These are phyloP conservation scores for Aspergillus sp. DNA, from an alignment of 2,329 filamentous ascomycete genomes.

Conservation along the genomic window DNA sequence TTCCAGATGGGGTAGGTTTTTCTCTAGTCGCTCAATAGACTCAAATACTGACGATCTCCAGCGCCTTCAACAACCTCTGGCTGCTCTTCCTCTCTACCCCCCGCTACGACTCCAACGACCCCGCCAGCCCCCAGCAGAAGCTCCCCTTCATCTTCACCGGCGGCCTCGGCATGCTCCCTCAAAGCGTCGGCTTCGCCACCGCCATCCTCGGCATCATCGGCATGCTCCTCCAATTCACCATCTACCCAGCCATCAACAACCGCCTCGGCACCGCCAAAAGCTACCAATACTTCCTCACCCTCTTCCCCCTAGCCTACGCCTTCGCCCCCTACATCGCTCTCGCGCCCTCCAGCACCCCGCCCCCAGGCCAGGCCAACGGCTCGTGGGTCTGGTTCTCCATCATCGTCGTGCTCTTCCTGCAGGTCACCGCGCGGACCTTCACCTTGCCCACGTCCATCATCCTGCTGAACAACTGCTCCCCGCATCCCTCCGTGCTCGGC, in stretches of 20 bases:
- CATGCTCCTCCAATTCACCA: constrained; percentile 67
- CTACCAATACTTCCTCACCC: constrained; percentile 65
- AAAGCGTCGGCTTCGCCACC: constrained; percentile 71
- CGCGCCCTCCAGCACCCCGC: constrained; percentile 56
- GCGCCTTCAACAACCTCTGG: constrained; percentile 75
- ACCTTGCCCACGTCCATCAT: constrained; percentile 61
- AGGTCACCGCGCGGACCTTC: constrained; percentile 72
- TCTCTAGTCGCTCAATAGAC: not conserved
- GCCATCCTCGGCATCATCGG: constrained; percentile 72
- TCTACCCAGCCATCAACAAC: constrained; percentile 68
- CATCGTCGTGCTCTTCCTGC: constrained; percentile 62
- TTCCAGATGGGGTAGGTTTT: constrained; percentile 59
- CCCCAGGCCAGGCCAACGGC: constrained; percentile 38
- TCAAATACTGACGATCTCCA: constrained; percentile 28
- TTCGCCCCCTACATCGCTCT: constrained; percentile 70
- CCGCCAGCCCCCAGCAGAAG: constrained; percentile 40
- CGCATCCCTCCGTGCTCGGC: constrained; percentile 59
- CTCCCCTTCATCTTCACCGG: constrained; percentile 64
- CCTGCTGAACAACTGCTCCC: constrained; percentile 60
- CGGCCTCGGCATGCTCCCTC: constrained; percentile 69
- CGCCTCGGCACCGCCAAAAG: constrained; percentile 67
- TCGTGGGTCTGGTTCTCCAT: constrained; percentile 65
- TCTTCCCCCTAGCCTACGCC: constrained; percentile 73
- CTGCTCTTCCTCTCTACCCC: constrained; percentile 75
- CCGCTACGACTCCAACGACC: constrained; percentile 49